These are phyloP conservation scores for Verticillium nonalfalfae DNA, from an alignment of 2,329 filamentous ascomycete genomes.

Conservation along the genomic window DNA sequence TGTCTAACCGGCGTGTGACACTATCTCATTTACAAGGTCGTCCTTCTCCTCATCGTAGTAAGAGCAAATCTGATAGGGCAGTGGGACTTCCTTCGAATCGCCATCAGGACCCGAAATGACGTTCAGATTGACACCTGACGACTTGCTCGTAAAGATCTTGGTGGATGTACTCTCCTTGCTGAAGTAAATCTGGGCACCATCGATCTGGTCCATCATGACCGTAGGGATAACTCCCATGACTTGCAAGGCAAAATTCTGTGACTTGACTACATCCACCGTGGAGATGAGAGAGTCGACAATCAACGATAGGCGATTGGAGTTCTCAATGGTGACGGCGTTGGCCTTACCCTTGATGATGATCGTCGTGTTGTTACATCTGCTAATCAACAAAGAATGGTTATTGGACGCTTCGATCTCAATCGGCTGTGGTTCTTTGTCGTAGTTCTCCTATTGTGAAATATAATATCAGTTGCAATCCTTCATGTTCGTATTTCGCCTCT, in stretches of 20 bases:
- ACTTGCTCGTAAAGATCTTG: slow-evolving; percentile 88
- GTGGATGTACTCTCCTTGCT: slow-evolving; percentile 70
- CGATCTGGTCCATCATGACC: slow-evolving; percentile 86
- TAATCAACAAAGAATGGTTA: slow-evolving; percentile 86
- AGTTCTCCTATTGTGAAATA: slow-evolving; percentile 66
- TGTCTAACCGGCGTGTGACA: slow-evolving; percentile 77
- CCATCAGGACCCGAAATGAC: slow-evolving; percentile 64
- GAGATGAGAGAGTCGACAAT: slow-evolving; percentile 87
- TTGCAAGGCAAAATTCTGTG: slow-evolving; percentile 88
- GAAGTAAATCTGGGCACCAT: slow-evolving; percentile 83
- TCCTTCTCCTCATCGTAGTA: slow-evolving; percentile 64
- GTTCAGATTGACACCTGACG: slow-evolving; percentile 79
- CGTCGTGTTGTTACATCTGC: slow-evolving; percentile 84
- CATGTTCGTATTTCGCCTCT: slow-evolving; percentile 16
- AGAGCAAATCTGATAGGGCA: slow-evolving; percentile 86
- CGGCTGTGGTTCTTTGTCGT: slow-evolving; percentile 65
- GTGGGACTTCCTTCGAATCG: slow-evolving; percentile 79
- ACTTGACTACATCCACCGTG: slow-evolving; percentile 92
- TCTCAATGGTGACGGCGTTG: slow-evolving; percentile 95
- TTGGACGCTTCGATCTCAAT: slow-evolving; percentile 78
- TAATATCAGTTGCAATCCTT: slow-evolving; percentile 5
- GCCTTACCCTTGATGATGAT: slow-evolving; percentile 88
- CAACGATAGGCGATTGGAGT: slow-evolving; percentile 75
- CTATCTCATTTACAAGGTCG: slow-evolving; percentile 84
- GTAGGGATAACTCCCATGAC: slow-evolving; percentile 82